These are phyloP conservation scores for Apophysomyces sp. DNA, from an alignment of 371 early-diverging fungal genomes.

Conservation along the genomic window DNA sequence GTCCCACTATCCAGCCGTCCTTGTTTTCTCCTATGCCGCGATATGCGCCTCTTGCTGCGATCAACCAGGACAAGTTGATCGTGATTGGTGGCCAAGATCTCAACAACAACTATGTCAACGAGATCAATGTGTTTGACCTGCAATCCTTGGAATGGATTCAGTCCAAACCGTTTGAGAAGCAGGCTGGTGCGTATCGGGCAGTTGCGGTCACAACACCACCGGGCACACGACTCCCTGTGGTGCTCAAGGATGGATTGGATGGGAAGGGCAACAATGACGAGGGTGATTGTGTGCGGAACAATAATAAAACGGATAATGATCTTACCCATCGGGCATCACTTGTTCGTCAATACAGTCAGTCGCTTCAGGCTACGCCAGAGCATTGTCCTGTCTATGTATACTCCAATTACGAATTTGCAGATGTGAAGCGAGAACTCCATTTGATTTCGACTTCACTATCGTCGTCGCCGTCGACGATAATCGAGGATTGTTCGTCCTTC, in stretches of 20 bases:
- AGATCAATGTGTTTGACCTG: conserved; percentile 75
- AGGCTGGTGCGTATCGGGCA: conserved; percentile 76
- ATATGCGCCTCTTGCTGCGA: conserved; percentile 73
- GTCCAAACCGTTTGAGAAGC: conserved; percentile 59
- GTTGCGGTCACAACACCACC: conserved; percentile 51
- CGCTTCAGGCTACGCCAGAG: conserved; percentile 9
- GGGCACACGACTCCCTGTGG: conserved; percentile 22
- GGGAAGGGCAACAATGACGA: background rate
- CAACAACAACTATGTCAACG: conserved; percentile 71
- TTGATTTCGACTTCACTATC: conserved; percentile 32
- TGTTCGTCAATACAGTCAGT: conserved; percentile 11
- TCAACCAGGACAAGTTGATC: conserved; percentile 56
- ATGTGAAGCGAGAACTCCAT: conserved; percentile 73
- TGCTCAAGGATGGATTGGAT: conserved; percentile 10
- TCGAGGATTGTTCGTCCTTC: conserved; percentile 60
- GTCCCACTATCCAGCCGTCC: conserved; percentile 46
- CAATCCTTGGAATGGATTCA: conserved; percentile 63
- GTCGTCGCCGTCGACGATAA: too few species aligned
- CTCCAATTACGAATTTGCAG: conserved; percentile 80
- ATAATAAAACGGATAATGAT: background rate
- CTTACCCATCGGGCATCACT: background rate
- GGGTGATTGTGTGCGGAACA: background rate
- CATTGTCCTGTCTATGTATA: conserved; percentile 59
- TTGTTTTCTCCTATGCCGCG: conserved; percentile 65
- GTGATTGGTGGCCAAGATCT: conserved; percentile 82